These are phyloP conservation scores for Penicillium sp. DNA, from an alignment of 2,329 filamentous ascomycete species.

Conservation along the genomic window DNA sequence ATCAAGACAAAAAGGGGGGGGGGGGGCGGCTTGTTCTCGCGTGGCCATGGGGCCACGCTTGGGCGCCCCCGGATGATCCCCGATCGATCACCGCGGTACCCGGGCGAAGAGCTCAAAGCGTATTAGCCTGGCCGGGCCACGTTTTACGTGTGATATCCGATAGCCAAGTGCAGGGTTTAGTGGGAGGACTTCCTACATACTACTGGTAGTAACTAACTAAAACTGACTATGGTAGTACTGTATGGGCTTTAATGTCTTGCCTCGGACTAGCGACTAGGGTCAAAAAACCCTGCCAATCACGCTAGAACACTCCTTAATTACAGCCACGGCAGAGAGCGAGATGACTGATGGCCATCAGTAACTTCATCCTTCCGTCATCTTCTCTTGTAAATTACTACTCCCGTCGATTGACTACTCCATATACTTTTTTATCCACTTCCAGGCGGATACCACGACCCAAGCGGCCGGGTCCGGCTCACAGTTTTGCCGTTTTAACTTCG, in stretches of 20 bases:
- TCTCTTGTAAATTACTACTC: background rate
- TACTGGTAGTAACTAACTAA: too few species aligned
- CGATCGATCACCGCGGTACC: constrained; percentile 30
- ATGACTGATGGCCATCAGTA: background rate
- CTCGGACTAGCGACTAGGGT: background rate
- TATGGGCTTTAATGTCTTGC: background rate
- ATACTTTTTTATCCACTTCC: background rate
- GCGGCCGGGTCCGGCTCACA: constrained; percentile 4
- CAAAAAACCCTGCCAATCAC: background rate
- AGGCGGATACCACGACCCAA: background rate
- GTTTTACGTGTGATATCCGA: constrained; percentile 5
- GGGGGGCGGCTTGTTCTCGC: constrained; percentile 19
- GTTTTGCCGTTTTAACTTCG: constrained; percentile 8
- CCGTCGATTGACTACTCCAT: background rate
- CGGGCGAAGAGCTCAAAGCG: constrained; percentile 22
- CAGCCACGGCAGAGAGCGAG: background rate
- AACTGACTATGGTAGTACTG: background rate
- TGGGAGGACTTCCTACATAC: too few species aligned
- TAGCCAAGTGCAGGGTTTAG: background rate
- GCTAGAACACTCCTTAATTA: constrained; percentile 4
- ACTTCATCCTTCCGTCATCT: background rate
- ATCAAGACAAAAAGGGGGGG: background rate
- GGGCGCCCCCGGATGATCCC: constrained; percentile 29
- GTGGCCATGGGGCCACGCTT: constrained; percentile 27
- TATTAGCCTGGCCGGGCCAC: constrained; percentile 13